phyloP scores from a whole-genome alignment of 805 yeast species.

The Candida pini region DNA sequence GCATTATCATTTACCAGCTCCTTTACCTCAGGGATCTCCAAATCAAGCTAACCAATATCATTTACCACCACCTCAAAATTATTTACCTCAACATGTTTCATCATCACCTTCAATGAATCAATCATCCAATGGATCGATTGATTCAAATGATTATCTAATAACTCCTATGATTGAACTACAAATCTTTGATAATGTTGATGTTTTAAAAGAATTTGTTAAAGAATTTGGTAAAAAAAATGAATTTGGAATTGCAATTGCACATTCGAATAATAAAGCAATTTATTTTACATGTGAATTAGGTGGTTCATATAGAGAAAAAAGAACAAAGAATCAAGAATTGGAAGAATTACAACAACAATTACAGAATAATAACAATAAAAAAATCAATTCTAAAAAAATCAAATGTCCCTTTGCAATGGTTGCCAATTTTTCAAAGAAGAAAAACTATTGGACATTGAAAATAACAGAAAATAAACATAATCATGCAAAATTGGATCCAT shows the following conservation, averaged over 20 bases:
- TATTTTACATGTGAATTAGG: constrained; percentile 57
- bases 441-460: constrained; percentile 45
- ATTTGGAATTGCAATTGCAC: constrained; percentile 55
- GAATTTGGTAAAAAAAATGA: constrained; percentile 54
- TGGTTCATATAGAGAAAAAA: constrained; percentile 49
- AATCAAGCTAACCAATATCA: background rate
- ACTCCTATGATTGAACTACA: constrained; percentile 52
- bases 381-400: constrained; percentile 41
- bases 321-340: constrained; percentile 21
- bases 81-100: background rate
- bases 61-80: constrained; percentile 1
- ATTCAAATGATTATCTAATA: constrained; percentile 38
- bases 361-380: constrained; percentile 20
- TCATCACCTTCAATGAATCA: background rate
- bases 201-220: constrained; percentile 46
- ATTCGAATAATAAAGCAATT: constrained; percentile 52
- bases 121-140: constrained; percentile 10
- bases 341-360: constrained; percentile 10
- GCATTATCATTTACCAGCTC: background rate
- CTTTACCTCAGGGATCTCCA: background rate
- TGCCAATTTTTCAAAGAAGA: constrained; percentile 45
- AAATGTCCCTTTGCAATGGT: constrained; percentile 58
- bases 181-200: constrained; percentile 43
- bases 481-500: constrained; percentile 53
- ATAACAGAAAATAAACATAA: constrained; percentile 54